These are phyloP conservation scores for Trichosporon coremiiforme DNA, from an alignment of 1,284 basidiomycete species.

Conservation along the genomic window DNA sequence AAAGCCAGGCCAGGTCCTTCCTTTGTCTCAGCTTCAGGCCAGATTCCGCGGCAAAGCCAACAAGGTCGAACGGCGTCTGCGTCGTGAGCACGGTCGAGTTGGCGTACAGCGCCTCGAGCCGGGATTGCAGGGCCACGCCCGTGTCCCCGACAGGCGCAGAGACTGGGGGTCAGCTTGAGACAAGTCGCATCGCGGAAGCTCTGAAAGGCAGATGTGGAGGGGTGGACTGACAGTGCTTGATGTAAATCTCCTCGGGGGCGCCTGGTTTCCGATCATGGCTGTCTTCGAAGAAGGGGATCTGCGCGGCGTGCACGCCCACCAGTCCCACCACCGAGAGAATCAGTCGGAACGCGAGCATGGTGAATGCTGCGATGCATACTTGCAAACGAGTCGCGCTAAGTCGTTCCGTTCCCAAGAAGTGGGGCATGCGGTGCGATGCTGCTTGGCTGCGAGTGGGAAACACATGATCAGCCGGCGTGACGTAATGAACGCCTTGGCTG, in stretches of 20 bases:
- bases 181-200: background rate
- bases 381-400: background rate
- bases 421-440: too few species aligned
- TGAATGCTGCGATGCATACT: background rate
- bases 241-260: background rate
- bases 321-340: background rate
- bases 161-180: background rate
- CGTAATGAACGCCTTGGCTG: too few species aligned
- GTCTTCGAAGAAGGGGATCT: constrained; percentile 1
- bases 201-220: background rate
- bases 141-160: background rate
- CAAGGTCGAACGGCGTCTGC: constrained; percentile 34
- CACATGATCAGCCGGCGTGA: too few species aligned
- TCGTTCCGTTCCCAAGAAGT: too few species aligned
- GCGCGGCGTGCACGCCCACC: background rate
- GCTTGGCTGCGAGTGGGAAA: too few species aligned
- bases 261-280: background rate
- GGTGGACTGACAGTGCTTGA: background rate
- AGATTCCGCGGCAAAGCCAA: constrained; percentile 31
- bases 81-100: constrained; percentile 24
- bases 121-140: background rate
- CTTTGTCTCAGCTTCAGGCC: constrained; percentile 30
- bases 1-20: constrained; percentile 32
- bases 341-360: background rate
- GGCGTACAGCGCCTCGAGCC: background rate